These are phyloP conservation scores for Zalaria obscura DNA, from an alignment of 2,329 filamentous ascomycete genomes.

Conservation along the genomic window DNA sequence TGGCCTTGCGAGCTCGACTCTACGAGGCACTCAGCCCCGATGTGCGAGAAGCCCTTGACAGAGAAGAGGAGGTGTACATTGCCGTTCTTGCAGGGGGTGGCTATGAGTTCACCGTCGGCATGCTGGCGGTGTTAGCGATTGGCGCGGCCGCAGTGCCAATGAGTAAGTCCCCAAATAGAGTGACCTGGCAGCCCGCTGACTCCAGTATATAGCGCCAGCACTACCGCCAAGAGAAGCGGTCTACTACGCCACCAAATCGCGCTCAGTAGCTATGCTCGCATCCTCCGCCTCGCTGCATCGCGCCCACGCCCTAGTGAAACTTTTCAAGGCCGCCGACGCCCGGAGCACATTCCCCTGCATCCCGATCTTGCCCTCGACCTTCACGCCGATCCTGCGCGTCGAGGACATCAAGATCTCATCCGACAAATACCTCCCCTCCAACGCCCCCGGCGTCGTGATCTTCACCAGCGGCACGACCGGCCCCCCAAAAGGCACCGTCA, in stretches of 20 bases:
- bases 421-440: slow-evolving; percentile 25
- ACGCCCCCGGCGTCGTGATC: slow-evolving; percentile 27
- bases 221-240: slow-evolving; percentile 28
- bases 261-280: slow-evolving; percentile 23
- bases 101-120: slow-evolving; percentile 34
- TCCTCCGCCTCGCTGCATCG: slow-evolving; percentile 19
- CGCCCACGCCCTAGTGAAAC: slow-evolving; percentile 14
- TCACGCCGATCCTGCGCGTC: slow-evolving; percentile 15
- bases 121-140: slow-evolving; percentile 31
- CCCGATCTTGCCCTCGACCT: slow-evolving; percentile 21
- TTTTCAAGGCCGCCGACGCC: slow-evolving; percentile 13
- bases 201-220: slow-evolving; percentile 13
- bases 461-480: slow-evolving; percentile 35
- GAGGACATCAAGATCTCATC: slow-evolving; percentile 26
- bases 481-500: slow-evolving; percentile 30
- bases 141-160: slow-evolving; percentile 34
- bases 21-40: slow-evolving; percentile 14
- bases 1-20: slow-evolving; percentile 26
- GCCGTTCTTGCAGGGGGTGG: slow-evolving; percentile 31
- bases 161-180: slow-evolving; percentile 6
- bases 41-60: slow-evolving; percentile 16
- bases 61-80: slow-evolving; percentile 27
- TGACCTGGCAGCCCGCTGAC: not conserved
- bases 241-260: slow-evolving; percentile 30
- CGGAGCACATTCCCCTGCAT: slow-evolving; percentile 20